Base-by-base conservation (phyloP, 1,284 basidiomycete species). In the Pterulicium gracile region DNA sequence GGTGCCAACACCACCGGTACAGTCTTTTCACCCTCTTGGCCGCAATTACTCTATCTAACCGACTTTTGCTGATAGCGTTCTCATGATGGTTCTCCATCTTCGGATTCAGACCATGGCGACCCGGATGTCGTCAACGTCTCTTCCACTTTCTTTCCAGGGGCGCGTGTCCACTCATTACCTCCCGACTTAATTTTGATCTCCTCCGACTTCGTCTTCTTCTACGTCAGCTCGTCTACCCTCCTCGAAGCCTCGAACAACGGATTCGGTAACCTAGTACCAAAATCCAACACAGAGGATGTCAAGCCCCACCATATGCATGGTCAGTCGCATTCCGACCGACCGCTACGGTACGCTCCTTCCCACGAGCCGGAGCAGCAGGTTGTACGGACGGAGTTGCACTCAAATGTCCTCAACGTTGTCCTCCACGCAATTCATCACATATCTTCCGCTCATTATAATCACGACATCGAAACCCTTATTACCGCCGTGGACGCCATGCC, bases 171-270 rank as follows among this genome's bases (percentile, higher is more conserved):
- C 27, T 53, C 72, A 0, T 58, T 69, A 13, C 66, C 70, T 0
- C 75, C 81, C 2, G 80, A 88, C 58, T 55, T 78, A 45, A 69
- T 81, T 52, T 61, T 88, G 44, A 63, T 86, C 49, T 78, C 84
- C 2, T 71, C 77, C 15, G 85, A 88, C 56, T 72, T 72, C 4
- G 84, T 88, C 34, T 87, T 86, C 61, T 88, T 84, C 66, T 81
- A 80, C 52, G 73, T 78, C 12, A 78, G 82, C 56, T 64, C 64
- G 0, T 61, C 70, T 41, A 49, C 69, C 42, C 65, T 84, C 24
- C 63, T 77, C 27, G 55, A 57, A 2, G 64, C 61, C 3, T 83
- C 81, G 4, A 60, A 64, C 24, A 84, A 82, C 51, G 58, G 54
- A 7, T 82, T 84, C 58, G 67, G 68, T 41, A 61, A 63, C 5